Evolutionary conservation across 495 filamentous ascomycete genomes (phyloP).

Genomic region (Annulohypoxylon stygium): DNA sequence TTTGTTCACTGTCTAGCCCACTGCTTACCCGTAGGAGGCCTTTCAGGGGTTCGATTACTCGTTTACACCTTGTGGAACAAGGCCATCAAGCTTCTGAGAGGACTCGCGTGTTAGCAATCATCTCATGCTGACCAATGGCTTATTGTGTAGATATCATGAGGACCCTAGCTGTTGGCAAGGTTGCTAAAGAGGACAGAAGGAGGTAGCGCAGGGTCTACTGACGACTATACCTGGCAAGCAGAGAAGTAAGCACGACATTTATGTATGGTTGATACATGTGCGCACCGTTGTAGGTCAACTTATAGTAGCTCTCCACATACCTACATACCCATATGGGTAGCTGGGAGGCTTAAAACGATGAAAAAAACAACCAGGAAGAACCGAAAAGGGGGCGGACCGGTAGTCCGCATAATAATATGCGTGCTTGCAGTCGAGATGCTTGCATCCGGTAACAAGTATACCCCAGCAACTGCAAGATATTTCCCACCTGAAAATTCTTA

Average conservation of each 20-base stretch:
- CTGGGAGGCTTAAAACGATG: constrained; percentile 36
- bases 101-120: constrained; percentile 36
- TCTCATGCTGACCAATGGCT: constrained; percentile 20
- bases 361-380: background rate
- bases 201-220: constrained; percentile 26
- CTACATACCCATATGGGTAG: background rate
- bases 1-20: constrained; percentile 30
- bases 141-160: constrained; percentile 7
- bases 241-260: constrained; percentile 30
- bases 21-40: constrained; percentile 21
- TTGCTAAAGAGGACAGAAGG: constrained; percentile 5
- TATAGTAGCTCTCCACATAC: constrained; percentile 14
- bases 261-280: constrained; percentile 37
- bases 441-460: constrained; percentile 27
- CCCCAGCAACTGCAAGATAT: constrained; percentile 8
- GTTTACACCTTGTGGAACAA: constrained; percentile 36
- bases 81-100: constrained; percentile 26
- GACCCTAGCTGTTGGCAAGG: background rate
- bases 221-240: constrained; percentile 19
- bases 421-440: constrained; percentile 37
- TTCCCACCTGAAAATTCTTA: background rate
- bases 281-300: constrained; percentile 6
- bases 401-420: constrained; percentile 41
- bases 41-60: constrained; percentile 35
- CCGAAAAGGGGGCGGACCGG: constrained; percentile 21